These are phyloP conservation scores for Bryum argenteum DNA, from an alignment of 225 moss, liverwort and hornwort genomes.

Conservation along the genomic window DNA sequence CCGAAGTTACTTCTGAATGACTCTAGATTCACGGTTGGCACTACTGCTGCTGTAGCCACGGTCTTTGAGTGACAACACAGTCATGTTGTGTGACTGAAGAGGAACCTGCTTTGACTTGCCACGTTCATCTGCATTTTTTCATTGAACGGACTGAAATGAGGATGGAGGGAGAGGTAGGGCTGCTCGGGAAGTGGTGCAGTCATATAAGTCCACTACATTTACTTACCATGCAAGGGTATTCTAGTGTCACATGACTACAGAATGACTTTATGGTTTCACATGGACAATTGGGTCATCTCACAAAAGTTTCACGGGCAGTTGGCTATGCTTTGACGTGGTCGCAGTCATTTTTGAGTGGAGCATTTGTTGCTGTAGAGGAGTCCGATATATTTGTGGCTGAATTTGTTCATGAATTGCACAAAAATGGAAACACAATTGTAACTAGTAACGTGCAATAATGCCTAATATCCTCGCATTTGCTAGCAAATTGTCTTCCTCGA, in stretches of 20 bases:
- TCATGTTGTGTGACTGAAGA: neutral
- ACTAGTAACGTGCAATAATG: neutral
- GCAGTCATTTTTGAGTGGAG: neutral
- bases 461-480: slow-evolving; percentile 1
- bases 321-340: neutral
- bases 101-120: neutral
- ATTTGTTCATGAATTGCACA: no score
- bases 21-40: neutral
- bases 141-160: no score
- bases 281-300: neutral
- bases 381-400: neutral
- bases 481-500: neutral
- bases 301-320: neutral
- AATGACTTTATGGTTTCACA: neutral
- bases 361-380: neutral
- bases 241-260: neutral
- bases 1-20: neutral
- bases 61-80: neutral
- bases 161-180: no score
- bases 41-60: neutral
- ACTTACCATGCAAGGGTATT: neutral
- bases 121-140: no score
- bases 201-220: neutral
- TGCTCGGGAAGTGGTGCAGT: neutral
- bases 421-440: neutral